A percentile compares a stretch with the other conserved stretches of the same genome.
phyloP scores from a whole-genome alignment of 192 early-diverging fungal species.

The Coemansia sp. region DNA sequence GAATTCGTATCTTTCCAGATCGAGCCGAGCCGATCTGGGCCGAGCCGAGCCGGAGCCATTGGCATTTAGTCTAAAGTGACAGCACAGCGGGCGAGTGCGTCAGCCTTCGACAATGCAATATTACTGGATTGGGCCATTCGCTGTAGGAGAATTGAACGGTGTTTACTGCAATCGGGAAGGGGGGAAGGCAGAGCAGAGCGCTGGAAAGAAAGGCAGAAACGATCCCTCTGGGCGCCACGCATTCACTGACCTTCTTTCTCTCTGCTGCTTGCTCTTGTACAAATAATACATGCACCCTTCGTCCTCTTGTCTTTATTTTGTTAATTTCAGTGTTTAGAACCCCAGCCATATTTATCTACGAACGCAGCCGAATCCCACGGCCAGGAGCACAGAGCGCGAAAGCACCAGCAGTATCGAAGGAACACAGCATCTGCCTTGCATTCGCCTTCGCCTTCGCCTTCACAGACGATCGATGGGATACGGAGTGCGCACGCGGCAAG shows the following conservation, averaged over 20 bases:
- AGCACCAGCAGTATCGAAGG: not conserved
- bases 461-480: slow-evolving; percentile 26
- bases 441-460: not conserved
- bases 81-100: too few species aligned
- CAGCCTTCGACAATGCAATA: too few species aligned
- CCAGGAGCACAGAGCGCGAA: too few species aligned
- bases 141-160: not conserved
- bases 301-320: not conserved
- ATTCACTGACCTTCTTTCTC: not conserved
- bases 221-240: too few species aligned
- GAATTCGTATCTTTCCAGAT: too few species aligned
- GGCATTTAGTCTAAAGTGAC: too few species aligned
- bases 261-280: not conserved
- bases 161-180: not conserved
- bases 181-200: not conserved
- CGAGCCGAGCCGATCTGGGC: slow-evolving; percentile 7
- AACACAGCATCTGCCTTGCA: not conserved
- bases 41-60: too few species aligned
- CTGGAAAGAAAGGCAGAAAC: not conserved
- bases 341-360: not conserved
- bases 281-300: not conserved
- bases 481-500: slow-evolving; percentile 45
- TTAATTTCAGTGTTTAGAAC: too few species aligned
- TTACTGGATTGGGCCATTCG: not conserved
- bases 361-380: too few species aligned